Base-by-base conservation (phyloP, 495 filamentous ascomycete genomes). In the Darksidea phi region DNA sequence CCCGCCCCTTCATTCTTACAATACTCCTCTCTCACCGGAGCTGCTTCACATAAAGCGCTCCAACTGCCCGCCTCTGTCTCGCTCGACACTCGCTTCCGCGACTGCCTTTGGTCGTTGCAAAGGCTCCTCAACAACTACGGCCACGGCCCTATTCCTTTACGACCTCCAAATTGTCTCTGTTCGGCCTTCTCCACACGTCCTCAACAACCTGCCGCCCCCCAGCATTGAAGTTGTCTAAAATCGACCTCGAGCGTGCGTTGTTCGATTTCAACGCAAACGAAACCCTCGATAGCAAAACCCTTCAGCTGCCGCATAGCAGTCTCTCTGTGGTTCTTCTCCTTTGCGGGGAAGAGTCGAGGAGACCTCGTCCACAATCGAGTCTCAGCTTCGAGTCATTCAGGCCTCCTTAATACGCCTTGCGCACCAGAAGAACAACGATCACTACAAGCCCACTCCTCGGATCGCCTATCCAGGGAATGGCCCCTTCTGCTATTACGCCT, bases 231-330 rank as follows among this genome's bases (percentile, higher is more conserved):
- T 75, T 89, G 61, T 75, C 78, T 78, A 75, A 52, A 68, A 11
- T 20, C 36, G n/a, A 43, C 7, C 63, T 60, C 59, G 78, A 82
- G 77, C 77, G 74, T 75, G 79, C 79, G 73, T 72, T 76, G 60
- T 70, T 69, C 72, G 50, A 13, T 55, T 50, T 57, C 28, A 68
- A 62, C 72, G 77, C 79, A 79, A 82, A 79, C 79, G 77, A 71
- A 75, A 78, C 78, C 74, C 73, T 70, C 67, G 78, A 77, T 71
- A 66, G 70, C 77, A 79, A 76, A 78, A 80, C 78, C 73, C 74
- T 81, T 84, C 88, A 93, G 88, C 91, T 95, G 91, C 91, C 91
- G 91, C 91, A 97, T 97, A 97, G 89, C 88, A 91, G 84, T 86
- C 81, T 83, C 87, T 86, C 82, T 85, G 81, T 83, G 87, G 85